These are phyloP conservation scores for Coelastrella sp. DNA, from an alignment of 139 green algal genomes.

Conservation along the genomic window DNA sequence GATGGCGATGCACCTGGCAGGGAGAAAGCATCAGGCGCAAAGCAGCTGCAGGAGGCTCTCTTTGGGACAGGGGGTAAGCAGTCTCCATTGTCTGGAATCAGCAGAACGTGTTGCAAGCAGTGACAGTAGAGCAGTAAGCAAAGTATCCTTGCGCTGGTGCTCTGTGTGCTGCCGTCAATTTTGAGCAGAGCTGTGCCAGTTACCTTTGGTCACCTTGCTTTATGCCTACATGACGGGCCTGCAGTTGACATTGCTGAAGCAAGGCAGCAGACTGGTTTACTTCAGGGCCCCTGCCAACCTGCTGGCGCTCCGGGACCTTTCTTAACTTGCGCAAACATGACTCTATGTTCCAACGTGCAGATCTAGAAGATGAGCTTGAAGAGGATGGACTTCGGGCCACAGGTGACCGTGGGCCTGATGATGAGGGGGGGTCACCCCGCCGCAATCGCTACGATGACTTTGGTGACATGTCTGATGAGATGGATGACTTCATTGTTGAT, in stretches of 20 bases:
- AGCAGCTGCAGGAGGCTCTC: slow-evolving; percentile 76
- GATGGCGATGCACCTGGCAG: slow-evolving; percentile 51
- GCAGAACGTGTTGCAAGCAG: no score
- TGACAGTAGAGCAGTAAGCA: no score
- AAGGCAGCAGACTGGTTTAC: no score
- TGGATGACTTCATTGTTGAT: slow-evolving; percentile 93
- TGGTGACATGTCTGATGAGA: slow-evolving; percentile 69
- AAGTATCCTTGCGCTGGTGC: no score
- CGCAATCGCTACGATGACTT: slow-evolving; percentile 51
- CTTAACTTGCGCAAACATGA: not conserved
- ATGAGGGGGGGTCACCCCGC: not conserved
- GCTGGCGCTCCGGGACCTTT: not conserved
- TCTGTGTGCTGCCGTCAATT: no score
- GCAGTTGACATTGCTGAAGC: no score
- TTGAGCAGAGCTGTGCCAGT: no score
- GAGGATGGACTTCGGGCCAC: slow-evolving; percentile 41
- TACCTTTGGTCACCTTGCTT: no score
- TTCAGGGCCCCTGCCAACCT: not conserved
- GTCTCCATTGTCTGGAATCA: not conserved
- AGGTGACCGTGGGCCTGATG: slow-evolving; percentile 3
- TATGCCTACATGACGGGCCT: no score
- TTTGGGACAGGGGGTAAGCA: slow-evolving; percentile 78
- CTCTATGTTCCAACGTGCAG: slow-evolving; percentile 28
- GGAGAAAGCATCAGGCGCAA: slow-evolving; percentile 53
- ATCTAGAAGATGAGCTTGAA: slow-evolving; percentile 80